Percentiles rank a stretch among this genome's conserved stretches.
Conservation (phyloP, 169 alveolate species). For the Plasmodium coatneyi region DNA sequence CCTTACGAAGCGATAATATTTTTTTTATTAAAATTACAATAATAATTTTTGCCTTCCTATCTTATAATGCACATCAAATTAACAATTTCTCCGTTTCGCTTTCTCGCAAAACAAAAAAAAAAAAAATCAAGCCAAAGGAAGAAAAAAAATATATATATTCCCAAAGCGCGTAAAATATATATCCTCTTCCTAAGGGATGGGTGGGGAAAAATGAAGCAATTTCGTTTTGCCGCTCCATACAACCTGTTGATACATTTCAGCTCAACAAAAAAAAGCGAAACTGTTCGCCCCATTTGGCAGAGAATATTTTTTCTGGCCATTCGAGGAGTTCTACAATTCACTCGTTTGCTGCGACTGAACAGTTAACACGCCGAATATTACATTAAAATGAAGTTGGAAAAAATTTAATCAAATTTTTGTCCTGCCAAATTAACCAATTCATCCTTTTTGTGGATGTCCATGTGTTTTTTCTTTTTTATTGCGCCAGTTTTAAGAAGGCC, state of each 20-base stretch:
- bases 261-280: neutral
- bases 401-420: neutral
- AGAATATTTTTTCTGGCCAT: neutral
- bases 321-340: neutral
- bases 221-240: neutral
- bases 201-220: neutral
- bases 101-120: too few species aligned
- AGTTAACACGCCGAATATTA: neutral
- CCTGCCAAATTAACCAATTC: neutral
- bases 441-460: neutral
- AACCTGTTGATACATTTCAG: neutral
- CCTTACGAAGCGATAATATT: neutral
- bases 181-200: neutral
- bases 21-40: neutral
- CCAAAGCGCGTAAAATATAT: neutral
- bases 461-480: too few species aligned
- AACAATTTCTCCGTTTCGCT: conserved; percentile 53
- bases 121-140: neutral
- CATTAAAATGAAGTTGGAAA: neutral
- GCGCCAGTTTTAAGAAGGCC: neutral
- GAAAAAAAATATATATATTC: neutral
- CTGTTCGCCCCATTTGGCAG: neutral
- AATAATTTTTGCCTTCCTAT: too few species aligned
- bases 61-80: neutral
- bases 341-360: neutral